These are phyloP conservation scores for Aspergillus fischeri DNA, from an alignment of 2,329 filamentous ascomycete species.

Conservation along the genomic window DNA sequence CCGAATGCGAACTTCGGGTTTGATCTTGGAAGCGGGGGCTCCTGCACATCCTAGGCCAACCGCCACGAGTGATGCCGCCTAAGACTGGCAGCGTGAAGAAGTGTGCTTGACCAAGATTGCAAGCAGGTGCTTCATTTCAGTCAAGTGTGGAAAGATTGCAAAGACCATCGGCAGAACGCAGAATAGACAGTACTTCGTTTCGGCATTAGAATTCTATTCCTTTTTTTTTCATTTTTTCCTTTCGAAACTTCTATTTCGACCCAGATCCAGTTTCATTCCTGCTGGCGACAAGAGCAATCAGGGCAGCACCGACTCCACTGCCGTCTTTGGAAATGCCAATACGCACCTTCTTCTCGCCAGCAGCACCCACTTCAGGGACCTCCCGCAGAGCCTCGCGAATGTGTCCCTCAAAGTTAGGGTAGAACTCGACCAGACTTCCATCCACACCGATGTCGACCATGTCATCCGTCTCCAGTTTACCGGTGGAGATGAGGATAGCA, in stretches of 20 bases:
- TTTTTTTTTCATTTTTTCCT: not conserved
- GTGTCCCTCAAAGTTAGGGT: slow-evolving; percentile 85
- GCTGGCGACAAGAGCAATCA: slow-evolving; percentile 88
- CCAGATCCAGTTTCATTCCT: slow-evolving; percentile 14
- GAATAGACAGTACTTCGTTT: not conserved
- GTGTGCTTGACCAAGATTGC: not conserved
- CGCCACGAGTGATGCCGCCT: not conserved
- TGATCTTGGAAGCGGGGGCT: not conserved
- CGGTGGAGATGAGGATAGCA: slow-evolving; percentile 76
- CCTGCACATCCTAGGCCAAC: not conserved
- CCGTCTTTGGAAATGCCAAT: slow-evolving; percentile 98
- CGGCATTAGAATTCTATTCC: not conserved
- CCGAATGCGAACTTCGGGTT: not conserved
- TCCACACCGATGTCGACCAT: slow-evolving; percentile 91
- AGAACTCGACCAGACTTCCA: slow-evolving; percentile 90
- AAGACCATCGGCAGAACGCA: not conserved
- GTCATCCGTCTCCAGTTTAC: slow-evolving; percentile 63
- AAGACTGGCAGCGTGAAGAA: too few relatives aligned
- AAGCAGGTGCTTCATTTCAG: not conserved
- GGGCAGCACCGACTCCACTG: slow-evolving; percentile 86
- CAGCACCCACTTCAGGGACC: slow-evolving; percentile 70
- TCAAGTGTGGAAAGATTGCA: not conserved
- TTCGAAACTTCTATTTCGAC: not conserved
- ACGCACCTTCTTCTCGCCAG: slow-evolving; percentile 78
- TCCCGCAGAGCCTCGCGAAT: slow-evolving; percentile 76